Conservation (phyloP, 192 early-diverging fungal genomes). For the Coemansia sp. region DNA sequence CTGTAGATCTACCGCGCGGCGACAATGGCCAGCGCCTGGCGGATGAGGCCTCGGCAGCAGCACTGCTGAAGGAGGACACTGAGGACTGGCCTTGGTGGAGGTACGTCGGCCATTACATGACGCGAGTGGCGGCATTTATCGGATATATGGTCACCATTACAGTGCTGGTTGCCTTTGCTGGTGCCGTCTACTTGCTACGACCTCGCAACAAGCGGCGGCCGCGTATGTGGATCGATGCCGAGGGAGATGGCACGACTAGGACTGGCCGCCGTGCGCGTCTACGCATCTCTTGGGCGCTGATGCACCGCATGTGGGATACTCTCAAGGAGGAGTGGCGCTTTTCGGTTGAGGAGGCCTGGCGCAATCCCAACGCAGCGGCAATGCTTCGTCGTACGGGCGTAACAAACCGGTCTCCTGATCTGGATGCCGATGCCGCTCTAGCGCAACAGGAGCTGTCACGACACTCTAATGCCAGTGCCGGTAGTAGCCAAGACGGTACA, state of each 20-base stretch:
- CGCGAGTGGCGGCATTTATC: constrained; percentile 50
- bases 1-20: not conserved
- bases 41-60: not conserved
- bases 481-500: constrained; percentile 16
- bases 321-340: constrained; percentile 53
- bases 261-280: constrained; percentile 48
- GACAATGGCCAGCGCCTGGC: not conserved
- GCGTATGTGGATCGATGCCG: constrained; percentile 57
- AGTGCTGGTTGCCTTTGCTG: constrained; percentile 37
- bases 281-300: constrained; percentile 55
- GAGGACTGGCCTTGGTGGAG: constrained; percentile 55
- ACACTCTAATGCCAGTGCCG: constrained; percentile 17
- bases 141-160: constrained; percentile 46
- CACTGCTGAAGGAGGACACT: constrained; percentile 10
- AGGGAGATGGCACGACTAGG: constrained; percentile 31
- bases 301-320: constrained; percentile 59
- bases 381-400: constrained; percentile 54
- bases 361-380: constrained; percentile 54
- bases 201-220: constrained; percentile 53
- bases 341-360: constrained; percentile 55
- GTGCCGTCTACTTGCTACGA: constrained; percentile 43
- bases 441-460: constrained; percentile 20
- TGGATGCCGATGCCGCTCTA: not conserved
- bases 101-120: constrained; percentile 52
- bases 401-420: constrained; percentile 14